Conservation (phyloP, 768 basidiomycete genomes). For the Calocera viscosa region DNA sequence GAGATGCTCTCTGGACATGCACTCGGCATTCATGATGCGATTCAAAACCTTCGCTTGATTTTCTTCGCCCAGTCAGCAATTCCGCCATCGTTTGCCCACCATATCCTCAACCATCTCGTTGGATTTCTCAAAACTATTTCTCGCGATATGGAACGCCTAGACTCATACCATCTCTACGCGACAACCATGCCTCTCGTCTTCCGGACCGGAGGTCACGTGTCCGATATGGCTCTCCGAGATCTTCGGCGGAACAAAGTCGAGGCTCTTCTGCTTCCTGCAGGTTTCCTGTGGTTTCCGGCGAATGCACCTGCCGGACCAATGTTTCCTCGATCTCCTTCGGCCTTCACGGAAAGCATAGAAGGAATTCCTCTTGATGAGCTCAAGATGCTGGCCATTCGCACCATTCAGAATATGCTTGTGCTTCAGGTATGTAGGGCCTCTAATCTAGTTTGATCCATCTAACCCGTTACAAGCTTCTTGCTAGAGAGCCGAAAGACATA, state of each 20-base stretch:
- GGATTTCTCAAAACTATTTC: slow-evolving; percentile 43
- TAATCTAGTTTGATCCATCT: neutral
- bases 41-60: slow-evolving; percentile 43
- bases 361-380: slow-evolving; percentile 35
- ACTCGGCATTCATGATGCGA: slow-evolving; percentile 36
- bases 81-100: slow-evolving; percentile 53
- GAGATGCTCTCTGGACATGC: slow-evolving; percentile 45
- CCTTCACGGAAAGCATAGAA: slow-evolving; percentile 24
- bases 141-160: slow-evolving; percentile 32
- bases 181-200: slow-evolving; percentile 47
- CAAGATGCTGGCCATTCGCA: slow-evolving; percentile 49
- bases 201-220: slow-evolving; percentile 49
- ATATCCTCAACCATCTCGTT: slow-evolving; percentile 55
- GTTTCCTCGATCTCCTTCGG: slow-evolving; percentile 42
- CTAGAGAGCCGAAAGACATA: neutral
- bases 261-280: slow-evolving; percentile 52
- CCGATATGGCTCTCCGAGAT: slow-evolving; percentile 57
- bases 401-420: slow-evolving; percentile 60
- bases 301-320: slow-evolving; percentile 44
- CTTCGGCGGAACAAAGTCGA: slow-evolving; percentile 63
- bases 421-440: slow-evolving; percentile 30
- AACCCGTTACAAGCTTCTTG: neutral
- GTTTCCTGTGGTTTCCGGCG: slow-evolving; percentile 54
- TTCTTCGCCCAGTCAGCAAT: slow-evolving; percentile 44
- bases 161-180: slow-evolving; percentile 42